Base-by-base conservation (phyloP, 768 basidiomycete species). In the Tylopilus vinaceipallidus region DNA sequence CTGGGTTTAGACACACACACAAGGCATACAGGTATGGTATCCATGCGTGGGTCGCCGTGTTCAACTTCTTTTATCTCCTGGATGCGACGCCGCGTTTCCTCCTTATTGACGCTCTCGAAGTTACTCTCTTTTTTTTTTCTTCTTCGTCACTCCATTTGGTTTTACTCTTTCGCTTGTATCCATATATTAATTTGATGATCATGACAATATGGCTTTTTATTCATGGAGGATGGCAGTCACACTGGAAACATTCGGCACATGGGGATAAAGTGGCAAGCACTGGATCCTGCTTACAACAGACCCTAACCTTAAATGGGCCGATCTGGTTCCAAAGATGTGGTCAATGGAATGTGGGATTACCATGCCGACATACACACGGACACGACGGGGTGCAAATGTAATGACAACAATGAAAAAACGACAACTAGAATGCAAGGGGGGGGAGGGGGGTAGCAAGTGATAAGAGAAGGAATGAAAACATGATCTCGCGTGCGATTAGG, bases 271-370 rank as follows among this genome's bases (percentile, higher is more conserved):
- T n/a, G n/a, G n/a, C n/a, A n/a, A n/a, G n/a, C n/a, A n/a, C n/a
- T n/a, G n/a, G n/a, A n/a, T n/a, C n/a, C n/a, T n/a, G n/a, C n/a
- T n/a, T n/a, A n/a, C n/a, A n/a, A n/a, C n/a, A n/a, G n/a, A n/a
- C n/a, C n/a, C n/a, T n/a, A n/a, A n/a, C n/a, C n/a, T n/a, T n/a
- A n/a, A n/a, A n/a, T n/a, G n/a, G n/a, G n/a, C n/a, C n/a, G n/a
- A n/a, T n/a, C n/a, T n/a, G n/a, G n/a, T n/a, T n/a, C n/a, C n/a
- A n/a, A n/a, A n/a, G n/a, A n/a, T n/a, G n/a, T n/a, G n/a, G n/a
- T n/a, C n/a, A n/a, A n/a, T n/a, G n/a, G n/a, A n/a, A n/a, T 23
- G 42, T 45, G 45, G 23, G 10, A 56, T 55, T 55, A 50, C 40
- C 34, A 27, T 43, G 42, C 44, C 42, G 38, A 14, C 42, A 49